A percentile compares a stretch with the other conserved stretches of the same genome.
Conservation (phyloP, 208 protist genomes). For the Porcisia deanei region DNA sequence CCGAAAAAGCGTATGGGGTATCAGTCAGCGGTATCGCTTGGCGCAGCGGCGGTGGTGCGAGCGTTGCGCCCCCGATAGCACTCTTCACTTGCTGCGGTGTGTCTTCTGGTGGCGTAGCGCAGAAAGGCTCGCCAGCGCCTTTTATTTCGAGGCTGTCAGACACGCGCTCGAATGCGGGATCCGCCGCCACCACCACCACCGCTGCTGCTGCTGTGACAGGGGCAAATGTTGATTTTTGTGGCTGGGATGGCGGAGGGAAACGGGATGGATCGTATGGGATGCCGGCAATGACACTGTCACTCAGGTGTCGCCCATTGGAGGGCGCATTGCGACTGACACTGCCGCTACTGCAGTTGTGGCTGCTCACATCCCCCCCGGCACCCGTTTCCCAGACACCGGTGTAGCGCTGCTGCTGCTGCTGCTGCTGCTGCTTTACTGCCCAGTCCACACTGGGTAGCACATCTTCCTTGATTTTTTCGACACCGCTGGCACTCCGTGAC, state of each 20-base stretch:
- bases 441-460: neutral
- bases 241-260: slow-evolving; percentile 15
- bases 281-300: slow-evolving; percentile 31
- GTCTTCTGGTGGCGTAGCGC: slow-evolving; percentile 26
- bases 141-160: neutral
- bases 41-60: neutral
- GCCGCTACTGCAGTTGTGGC: neutral
- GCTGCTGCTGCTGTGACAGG: slow-evolving; percentile 13
- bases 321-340: neutral
- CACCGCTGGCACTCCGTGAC: neutral
- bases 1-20: slow-evolving; percentile 35
- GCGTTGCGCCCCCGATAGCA: neutral
- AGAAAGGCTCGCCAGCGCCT: slow-evolving; percentile 16
- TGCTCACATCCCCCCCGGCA: slow-evolving; percentile 2
- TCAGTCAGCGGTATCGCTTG: slow-evolving; percentile 24
- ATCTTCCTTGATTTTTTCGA: neutral
- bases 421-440: neutral
- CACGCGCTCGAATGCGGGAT: neutral
- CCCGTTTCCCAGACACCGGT: slow-evolving; percentile 5
- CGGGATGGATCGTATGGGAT: slow-evolving; percentile 30
- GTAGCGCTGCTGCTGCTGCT: slow-evolving; percentile 8
- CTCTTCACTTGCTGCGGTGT: neutral
- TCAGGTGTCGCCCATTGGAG: slow-evolving; percentile 13
- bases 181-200: neutral
- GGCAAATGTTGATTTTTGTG: neutral